A percentile compares a stretch with the other conserved stretches of the same genome.
phyloP scores from a whole-genome alignment of 371 early-diverging fungal genomes.

The Lichtheimia hyalospora region DNA sequence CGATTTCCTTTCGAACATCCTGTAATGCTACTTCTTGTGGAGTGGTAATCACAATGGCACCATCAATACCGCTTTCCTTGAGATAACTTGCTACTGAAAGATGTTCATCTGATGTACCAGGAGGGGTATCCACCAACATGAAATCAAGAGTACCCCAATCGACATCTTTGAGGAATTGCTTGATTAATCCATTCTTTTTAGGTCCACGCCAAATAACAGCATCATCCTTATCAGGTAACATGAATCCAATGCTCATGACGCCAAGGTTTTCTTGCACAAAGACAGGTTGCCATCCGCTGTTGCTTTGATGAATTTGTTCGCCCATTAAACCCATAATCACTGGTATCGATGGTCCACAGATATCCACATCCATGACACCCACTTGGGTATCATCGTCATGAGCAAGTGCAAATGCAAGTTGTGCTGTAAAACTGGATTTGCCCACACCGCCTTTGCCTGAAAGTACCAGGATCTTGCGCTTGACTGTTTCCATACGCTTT shows the following conservation, averaged over 20 bases:
- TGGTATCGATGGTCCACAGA: slow-evolving; percentile 99
- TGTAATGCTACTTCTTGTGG: slow-evolving; percentile 97
- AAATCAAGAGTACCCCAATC: slow-evolving; percentile 94
- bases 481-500: slow-evolving; percentile 63
- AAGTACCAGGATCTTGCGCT: slow-evolving; percentile 89
- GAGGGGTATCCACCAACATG: slow-evolving; percentile 98
- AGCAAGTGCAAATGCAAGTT: slow-evolving; percentile 79
- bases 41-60: slow-evolving; percentile 96
- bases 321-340: slow-evolving; percentile 88
- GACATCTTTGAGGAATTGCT: slow-evolving; percentile 96
- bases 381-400: slow-evolving; percentile 66
- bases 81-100: slow-evolving; percentile 82
- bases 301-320: slow-evolving; percentile 84
- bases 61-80: slow-evolving; percentile 78
- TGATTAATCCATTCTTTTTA: slow-evolving; percentile 94
- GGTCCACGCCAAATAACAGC: slow-evolving; percentile 99
- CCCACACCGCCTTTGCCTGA: slow-evolving; percentile 99
- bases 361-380: slow-evolving; percentile 98
- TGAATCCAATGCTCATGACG: slow-evolving; percentile 96
- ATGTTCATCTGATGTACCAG: slow-evolving; percentile 99
- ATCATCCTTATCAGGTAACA: slow-evolving; percentile 87
- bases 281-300: slow-evolving; percentile 89
- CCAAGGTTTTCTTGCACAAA: slow-evolving; percentile 88
- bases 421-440: slow-evolving; percentile 85
- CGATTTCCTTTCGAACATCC: slow-evolving; percentile 96